Evolutionary conservation across 1,284 basidiomycete species (phyloP), one percentile per base, ranked within the genome.

Genomic region (Fomitopsis pinicola): DNA sequence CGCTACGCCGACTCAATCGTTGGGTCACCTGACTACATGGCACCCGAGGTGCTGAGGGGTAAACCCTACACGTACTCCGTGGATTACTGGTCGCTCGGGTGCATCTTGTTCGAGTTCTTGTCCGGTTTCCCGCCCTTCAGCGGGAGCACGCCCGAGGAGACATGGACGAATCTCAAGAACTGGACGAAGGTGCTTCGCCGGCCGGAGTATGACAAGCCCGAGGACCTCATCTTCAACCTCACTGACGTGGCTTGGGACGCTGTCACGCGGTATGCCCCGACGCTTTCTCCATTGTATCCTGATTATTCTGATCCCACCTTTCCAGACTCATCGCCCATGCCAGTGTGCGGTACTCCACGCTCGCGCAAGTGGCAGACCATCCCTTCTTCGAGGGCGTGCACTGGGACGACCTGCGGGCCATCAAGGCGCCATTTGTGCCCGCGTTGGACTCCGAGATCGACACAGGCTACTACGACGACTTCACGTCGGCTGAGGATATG

Each of bases 391-490:
- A 82, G 15, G 77, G 80, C 17, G 78, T 90, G 9, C 82, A 86
- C 63, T 97, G 97, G 89, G 84, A 88, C 38, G 81, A 86, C 68
- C 80, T 98, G 26, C 89, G 97, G 45, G 77, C 84, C 19, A 82
- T 87, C 30, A 84, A 83, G n/a, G 91, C 97, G 14, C 97, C 97
- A 0, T 99, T 98, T 75, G 92, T 99, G 5, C 97, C 97, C 22
- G 91, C 95, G 10, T 85, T 99, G 42, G 96, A 98, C 72, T 93
- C 89, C 22, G 97, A 99, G 69, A 84, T 94, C 62, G 97, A 98
- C 74, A 96, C 96, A 1, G 97, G 96, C 12, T 99, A 99, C 79
- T 99, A 98, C 80, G 97, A 99, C 75, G 95, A 98, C 74, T 99
- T 98, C 75, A 90, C 89, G 30, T 91, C 86, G 28, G 80, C 84